A percentile compares a stretch with the other conserved stretches of the same genome.
Evolutionary conservation across 768 basidiomycete species (phyloP).

Genomic region (Russula foetens): DNA sequence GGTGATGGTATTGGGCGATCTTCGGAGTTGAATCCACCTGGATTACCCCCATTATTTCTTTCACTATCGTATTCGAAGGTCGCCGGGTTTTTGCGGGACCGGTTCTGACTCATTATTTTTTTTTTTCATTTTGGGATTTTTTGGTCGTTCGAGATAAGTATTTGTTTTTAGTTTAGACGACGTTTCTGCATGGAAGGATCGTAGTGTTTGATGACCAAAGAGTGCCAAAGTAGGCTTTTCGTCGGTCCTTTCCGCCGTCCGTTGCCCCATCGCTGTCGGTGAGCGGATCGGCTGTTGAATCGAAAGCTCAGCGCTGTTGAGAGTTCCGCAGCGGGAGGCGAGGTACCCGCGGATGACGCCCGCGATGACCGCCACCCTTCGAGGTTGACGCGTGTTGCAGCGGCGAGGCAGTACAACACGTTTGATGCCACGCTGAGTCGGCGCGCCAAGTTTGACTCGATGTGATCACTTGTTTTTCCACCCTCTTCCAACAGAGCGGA

Average conservation of each 20-base stretch:
- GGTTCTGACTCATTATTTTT: conserved; percentile 3
- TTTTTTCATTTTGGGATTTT: conserved; percentile 1
- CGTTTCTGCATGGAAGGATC: background rate
- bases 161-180: background rate
- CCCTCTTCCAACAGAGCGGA: background rate
- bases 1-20: conserved; percentile 21
- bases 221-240: background rate
- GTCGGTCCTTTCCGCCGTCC: conserved; percentile 1
- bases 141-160: conserved; percentile 7
- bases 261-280: conserved; percentile 10
- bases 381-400: background rate
- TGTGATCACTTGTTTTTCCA: background rate
- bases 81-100: conserved; percentile 18
- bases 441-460: conserved; percentile 4
- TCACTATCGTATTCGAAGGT: conserved; percentile 21
- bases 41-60: background rate
- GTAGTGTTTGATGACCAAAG: background rate
- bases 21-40: conserved; percentile 10
- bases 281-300: conserved; percentile 12
- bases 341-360: background rate
- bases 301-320: conserved; percentile 15
- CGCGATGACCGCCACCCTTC: background rate
- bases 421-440: conserved; percentile 11
- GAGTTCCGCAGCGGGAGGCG: background rate
- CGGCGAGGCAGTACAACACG: conserved; percentile 9